phyloP scores from a whole-genome alignment of 495 filamentous ascomycete genomes.

The Talaromyces proteolyticus region DNA sequence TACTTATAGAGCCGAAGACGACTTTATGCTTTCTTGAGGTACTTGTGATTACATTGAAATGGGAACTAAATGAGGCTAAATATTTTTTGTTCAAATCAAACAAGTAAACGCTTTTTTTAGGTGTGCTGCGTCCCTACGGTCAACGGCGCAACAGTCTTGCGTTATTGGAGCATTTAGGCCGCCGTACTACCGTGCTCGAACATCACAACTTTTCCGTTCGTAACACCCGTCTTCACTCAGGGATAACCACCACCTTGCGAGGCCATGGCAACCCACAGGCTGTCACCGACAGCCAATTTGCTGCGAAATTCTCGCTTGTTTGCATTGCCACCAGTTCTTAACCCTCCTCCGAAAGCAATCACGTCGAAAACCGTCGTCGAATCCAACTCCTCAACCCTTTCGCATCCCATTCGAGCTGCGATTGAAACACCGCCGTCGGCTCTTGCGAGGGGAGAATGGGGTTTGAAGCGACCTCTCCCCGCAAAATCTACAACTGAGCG shows the following conservation, averaged over 20 bases:
- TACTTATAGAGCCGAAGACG: no score
- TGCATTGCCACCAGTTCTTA: slow-evolving; percentile 53
- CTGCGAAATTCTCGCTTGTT: slow-evolving; percentile 62
- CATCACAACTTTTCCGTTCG: slow-evolving; percentile 31
- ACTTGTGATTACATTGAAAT: no score
- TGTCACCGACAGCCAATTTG: slow-evolving; percentile 58
- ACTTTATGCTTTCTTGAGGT: no score
- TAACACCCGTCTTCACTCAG: slow-evolving; percentile 6
- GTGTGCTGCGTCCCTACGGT: no score
- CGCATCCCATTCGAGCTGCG: slow-evolving; percentile 76
- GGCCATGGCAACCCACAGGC: slow-evolving; percentile 41
- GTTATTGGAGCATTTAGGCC: neutral
- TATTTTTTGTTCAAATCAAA: no score
- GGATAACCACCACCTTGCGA: neutral
- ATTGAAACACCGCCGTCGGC: slow-evolving; percentile 76
- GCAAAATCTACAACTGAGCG: slow-evolving; percentile 61
- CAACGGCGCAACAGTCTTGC: neutral
- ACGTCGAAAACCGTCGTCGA: slow-evolving; percentile 34
- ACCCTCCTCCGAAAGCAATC: slow-evolving; percentile 32
- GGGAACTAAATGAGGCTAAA: no score
- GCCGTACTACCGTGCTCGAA: neutral
- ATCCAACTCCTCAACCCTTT: slow-evolving; percentile 64
- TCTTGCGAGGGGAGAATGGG: slow-evolving; percentile 83
- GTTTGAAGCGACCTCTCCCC: slow-evolving; percentile 82
- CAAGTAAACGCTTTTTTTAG: no score